Evolutionary conservation across 2,329 filamentous ascomycete genomes (phyloP).

Genomic region (Metarhizium brunneum): DNA sequence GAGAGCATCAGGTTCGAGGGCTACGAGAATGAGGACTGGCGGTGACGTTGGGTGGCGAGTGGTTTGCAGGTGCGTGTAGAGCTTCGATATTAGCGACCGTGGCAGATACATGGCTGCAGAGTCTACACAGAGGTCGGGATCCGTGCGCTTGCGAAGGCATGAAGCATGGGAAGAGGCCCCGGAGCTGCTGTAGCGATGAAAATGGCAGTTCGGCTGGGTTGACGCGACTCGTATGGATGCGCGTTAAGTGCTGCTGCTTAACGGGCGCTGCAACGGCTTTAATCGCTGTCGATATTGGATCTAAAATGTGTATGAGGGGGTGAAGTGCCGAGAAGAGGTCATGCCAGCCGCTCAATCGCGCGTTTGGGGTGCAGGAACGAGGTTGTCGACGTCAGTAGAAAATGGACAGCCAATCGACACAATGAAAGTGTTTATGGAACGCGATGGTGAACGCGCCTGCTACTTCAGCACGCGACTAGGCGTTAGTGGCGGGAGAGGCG

Average conservation of each 20-base stretch:
- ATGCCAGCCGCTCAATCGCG: background rate
- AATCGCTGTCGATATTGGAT: background rate
- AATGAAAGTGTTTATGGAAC: conserved; percentile 12
- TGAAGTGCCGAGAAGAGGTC: background rate
- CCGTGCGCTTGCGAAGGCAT: conserved; percentile 14
- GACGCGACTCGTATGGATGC: background rate
- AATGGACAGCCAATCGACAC: background rate
- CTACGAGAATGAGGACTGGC: conserved; percentile 82
- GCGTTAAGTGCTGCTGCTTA: background rate
- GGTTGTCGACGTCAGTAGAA: background rate
- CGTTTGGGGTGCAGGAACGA: background rate
- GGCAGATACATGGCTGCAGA: conserved; percentile 76
- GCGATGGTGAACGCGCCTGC: conserved; percentile 15
- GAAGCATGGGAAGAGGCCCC: conserved; percentile 9
- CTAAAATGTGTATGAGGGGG: background rate
- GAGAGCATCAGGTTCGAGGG: conserved; percentile 89
- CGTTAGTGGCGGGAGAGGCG: background rate
- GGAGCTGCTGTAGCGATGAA: background rate
- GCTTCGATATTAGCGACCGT: conserved; percentile 75
- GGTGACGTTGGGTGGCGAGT: conserved; percentile 84
- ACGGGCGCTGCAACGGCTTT: background rate
- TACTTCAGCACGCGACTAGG: conserved; percentile 4
- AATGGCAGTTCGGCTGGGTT: background rate
- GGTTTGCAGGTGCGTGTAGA: conserved; percentile 82
- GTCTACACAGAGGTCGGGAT: conserved; percentile 19